Percentiles rank a stretch among this genome's conserved stretches.
These are phyloP conservation scores for Nicotiana attenuata DNA, from an alignment of 257 asterid genomes.

Conservation along the genomic window DNA sequence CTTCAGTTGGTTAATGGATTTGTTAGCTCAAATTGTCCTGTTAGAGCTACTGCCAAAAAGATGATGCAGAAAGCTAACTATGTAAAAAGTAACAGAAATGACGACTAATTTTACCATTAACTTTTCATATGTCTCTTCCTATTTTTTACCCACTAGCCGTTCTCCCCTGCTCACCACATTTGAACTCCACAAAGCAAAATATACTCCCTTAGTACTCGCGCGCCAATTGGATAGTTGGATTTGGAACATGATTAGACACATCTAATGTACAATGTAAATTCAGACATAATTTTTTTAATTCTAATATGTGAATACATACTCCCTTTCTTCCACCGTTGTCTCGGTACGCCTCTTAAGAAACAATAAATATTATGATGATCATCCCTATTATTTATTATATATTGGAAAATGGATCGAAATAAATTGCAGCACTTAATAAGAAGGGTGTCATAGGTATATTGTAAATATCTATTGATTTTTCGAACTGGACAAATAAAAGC, in stretches of 20 bases:
- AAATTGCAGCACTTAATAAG: too few relatives aligned
- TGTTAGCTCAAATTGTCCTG: constrained; percentile 74
- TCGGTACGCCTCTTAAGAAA: too few relatives aligned
- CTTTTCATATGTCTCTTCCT: neutral
- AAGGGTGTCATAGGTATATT: too few relatives aligned
- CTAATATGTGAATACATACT: too few relatives aligned
- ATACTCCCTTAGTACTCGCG: neutral
- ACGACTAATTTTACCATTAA: neutral
- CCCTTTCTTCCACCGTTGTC: too few relatives aligned
- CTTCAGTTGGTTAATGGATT: constrained; percentile 68
- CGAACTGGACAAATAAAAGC: too few relatives aligned
- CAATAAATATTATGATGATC: too few relatives aligned
- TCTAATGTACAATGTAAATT: too few relatives aligned
- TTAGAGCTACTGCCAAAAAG: constrained; percentile 61
- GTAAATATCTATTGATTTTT: too few relatives aligned
- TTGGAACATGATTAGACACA: neutral
- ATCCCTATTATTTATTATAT: too few relatives aligned
- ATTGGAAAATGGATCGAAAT: too few relatives aligned
- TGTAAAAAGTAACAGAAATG: neutral
- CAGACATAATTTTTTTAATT: too few relatives aligned
- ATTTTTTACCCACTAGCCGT: constrained; percentile 1
- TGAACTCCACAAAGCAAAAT: neutral
- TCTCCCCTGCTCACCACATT: neutral
- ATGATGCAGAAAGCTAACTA: constrained; percentile 20
- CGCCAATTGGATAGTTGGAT: neutral